Conservation (phyloP, 1,284 basidiomycete genomes). For the Phylloporus gajari region DNA sequence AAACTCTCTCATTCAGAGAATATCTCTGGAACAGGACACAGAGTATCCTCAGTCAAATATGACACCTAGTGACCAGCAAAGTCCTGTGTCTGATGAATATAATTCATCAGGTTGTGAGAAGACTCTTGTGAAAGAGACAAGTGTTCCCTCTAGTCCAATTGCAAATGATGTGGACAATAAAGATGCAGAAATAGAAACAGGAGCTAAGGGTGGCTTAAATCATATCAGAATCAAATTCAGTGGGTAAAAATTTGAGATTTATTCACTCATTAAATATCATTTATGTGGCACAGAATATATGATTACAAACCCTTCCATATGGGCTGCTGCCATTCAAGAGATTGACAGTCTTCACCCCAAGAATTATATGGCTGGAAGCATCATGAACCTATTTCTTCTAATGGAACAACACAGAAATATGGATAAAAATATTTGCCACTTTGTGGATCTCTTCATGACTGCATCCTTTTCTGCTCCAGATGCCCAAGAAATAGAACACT, state of each 20-base stretch:
- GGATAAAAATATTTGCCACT: background rate
- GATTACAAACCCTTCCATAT: conserved; percentile 17
- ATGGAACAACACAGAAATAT: background rate
- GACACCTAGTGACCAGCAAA: no score
- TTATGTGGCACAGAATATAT: background rate
- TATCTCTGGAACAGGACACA: no score
- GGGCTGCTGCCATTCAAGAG: conserved; percentile 11
- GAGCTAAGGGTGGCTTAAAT: background rate
- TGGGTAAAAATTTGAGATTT: background rate
- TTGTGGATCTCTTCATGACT: conserved; percentile 19
- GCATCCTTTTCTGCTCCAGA: background rate
- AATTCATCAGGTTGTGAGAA: no score
- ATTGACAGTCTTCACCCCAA: conserved; percentile 13
- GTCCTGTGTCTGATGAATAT: no score
- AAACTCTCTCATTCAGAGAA: no score
- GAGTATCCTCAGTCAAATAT: no score
- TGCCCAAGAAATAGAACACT: background rate
- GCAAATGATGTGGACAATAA: background rate
- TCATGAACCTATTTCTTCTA: conserved; percentile 20
- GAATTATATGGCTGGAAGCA: conserved; percentile 16
- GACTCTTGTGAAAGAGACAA: no score
- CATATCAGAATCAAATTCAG: background rate
- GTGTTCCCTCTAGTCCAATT: background rate
- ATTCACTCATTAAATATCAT: background rate
- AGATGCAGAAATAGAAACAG: background rate